These are phyloP conservation scores for Clarireedia hainanense DNA, from an alignment of 2,329 filamentous ascomycete genomes.

Conservation along the genomic window DNA sequence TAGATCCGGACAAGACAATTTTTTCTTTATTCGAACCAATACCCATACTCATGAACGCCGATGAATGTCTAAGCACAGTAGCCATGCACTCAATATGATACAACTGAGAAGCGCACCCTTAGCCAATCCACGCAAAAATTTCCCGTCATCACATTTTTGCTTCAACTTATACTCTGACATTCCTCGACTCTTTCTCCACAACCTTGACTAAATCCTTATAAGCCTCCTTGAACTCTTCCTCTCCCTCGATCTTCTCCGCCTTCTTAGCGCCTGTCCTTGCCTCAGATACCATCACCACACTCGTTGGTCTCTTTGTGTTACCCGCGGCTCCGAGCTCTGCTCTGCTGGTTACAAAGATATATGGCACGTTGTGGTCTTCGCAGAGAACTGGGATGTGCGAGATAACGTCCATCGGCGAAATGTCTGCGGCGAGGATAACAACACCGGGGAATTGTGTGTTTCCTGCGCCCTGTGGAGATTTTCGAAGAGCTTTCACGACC, in stretches of 20 bases:
- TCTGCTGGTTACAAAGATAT: slow-evolving; percentile 87
- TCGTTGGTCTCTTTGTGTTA: slow-evolving; percentile 91
- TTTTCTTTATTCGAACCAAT: slow-evolving; percentile 8
- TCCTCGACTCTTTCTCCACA: slow-evolving; percentile 56
- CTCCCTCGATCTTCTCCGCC: slow-evolving; percentile 37
- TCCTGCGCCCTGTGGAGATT: slow-evolving; percentile 66
- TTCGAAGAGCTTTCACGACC: slow-evolving; percentile 96
- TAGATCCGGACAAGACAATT: neutral
- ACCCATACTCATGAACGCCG: slow-evolving; percentile 11
- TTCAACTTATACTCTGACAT: slow-evolving; percentile 29
- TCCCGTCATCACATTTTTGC: neutral
- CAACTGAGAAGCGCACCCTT: slow-evolving; percentile 7
- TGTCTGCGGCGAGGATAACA: slow-evolving; percentile 91
- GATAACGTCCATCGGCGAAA: slow-evolving; percentile 98
- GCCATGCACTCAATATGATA: slow-evolving; percentile 12
- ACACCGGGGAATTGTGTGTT: slow-evolving; percentile 60
- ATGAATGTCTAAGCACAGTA: slow-evolving; percentile 7
- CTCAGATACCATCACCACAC: slow-evolving; percentile 82
- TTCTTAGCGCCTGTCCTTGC: slow-evolving; percentile 36
- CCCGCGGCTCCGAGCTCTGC: slow-evolving; percentile 91
- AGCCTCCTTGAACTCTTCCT: slow-evolving; percentile 53
- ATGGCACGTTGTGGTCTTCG: slow-evolving; percentile 96
- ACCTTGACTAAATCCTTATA: slow-evolving; percentile 60
- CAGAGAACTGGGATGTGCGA: slow-evolving; percentile 95
- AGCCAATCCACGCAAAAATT: slow-evolving; percentile 6